Conservation (phyloP, 352 stramenopile genomes). For the Phytopythium ostracodes region DNA sequence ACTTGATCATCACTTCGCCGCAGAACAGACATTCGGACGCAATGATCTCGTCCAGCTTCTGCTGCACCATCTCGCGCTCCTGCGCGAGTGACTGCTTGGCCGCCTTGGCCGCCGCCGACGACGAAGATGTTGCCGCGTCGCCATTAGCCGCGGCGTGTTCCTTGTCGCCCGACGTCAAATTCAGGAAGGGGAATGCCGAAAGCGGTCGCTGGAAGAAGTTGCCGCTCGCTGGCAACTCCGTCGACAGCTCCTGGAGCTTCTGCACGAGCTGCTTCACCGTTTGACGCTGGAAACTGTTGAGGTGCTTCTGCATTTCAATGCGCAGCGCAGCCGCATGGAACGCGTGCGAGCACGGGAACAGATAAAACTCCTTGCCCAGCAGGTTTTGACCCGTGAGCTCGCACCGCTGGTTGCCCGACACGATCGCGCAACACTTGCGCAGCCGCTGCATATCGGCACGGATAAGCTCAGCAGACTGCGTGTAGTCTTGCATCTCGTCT, state of each 20-base stretch:
- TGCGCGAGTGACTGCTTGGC: slow-evolving; percentile 72
- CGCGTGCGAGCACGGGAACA: slow-evolving; percentile 93
- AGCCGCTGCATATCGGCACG: slow-evolving; percentile 87
- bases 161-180: slow-evolving; percentile 69
- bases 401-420: slow-evolving; percentile 87
- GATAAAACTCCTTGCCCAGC: slow-evolving; percentile 90
- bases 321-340: slow-evolving; percentile 91
- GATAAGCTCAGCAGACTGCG: slow-evolving; percentile 86
- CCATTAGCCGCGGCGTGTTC: slow-evolving; percentile 55
- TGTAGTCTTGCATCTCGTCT: slow-evolving; percentile 93
- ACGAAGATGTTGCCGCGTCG: slow-evolving; percentile 18
- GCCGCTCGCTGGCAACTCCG: slow-evolving; percentile 57
- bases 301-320: slow-evolving; percentile 86
- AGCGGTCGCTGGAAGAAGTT: slow-evolving; percentile 79
- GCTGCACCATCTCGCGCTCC: slow-evolving; percentile 88
- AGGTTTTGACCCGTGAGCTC: slow-evolving; percentile 89
- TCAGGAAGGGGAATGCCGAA: slow-evolving; percentile 53
- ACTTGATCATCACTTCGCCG: slow-evolving; percentile 95
- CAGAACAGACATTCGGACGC: slow-evolving; percentile 94
- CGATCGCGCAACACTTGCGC: slow-evolving; percentile 79
- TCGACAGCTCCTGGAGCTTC: slow-evolving; percentile 84
- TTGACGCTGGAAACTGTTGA: slow-evolving; percentile 87
- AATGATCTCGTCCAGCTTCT: slow-evolving; percentile 93
- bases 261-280: slow-evolving; percentile 89
- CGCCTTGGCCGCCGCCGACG: slow-evolving; percentile 36